These are phyloP conservation scores for Claviceps citrina DNA, from an alignment of 2,329 filamentous ascomycete genomes.

Conservation along the genomic window DNA sequence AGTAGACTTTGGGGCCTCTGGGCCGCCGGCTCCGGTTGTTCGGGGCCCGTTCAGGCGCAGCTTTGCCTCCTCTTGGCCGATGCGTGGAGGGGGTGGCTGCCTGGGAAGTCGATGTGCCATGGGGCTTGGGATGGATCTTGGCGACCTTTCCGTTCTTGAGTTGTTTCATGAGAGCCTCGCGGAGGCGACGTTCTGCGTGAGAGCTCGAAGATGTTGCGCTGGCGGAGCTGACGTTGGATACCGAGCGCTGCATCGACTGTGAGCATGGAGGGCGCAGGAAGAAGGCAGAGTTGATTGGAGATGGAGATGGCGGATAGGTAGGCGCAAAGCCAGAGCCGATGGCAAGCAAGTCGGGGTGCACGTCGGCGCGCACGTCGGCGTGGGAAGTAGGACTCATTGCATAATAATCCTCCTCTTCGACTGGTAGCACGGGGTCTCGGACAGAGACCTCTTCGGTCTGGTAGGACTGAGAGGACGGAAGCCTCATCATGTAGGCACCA, in stretches of 20 bases:
- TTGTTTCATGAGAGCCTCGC: conserved; percentile 31
- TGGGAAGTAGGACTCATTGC: conserved; percentile 18
- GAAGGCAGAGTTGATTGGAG: not conserved
- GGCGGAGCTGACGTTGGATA: conserved; percentile 26
- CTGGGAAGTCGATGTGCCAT: conserved; percentile 5
- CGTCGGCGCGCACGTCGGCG: conserved; percentile 18
- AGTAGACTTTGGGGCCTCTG: conserved; percentile 56
- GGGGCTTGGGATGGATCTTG: conserved; percentile 31
- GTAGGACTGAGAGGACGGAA: conserved; percentile 24
- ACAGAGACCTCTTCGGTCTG: conserved; percentile 7
- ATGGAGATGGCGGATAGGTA: conserved; percentile 17
- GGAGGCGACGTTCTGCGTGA: conserved; percentile 28
- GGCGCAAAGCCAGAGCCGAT: conserved; percentile 21
- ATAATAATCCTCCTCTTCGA: conserved; percentile 8
- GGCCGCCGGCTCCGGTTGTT: conserved; percentile 51
- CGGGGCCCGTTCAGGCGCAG: too few species aligned
- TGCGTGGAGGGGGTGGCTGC: conserved; percentile 8
- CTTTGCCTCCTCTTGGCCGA: conserved; percentile 26
- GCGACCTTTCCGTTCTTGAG: conserved; percentile 25
- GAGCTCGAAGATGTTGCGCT: conserved; percentile 32
- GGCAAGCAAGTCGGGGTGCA: conserved; percentile 19
- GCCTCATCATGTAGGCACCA: conserved; percentile 22
- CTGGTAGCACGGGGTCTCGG: conserved; percentile 11
- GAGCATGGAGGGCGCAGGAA: not conserved
- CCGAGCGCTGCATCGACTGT: conserved; percentile 30